Evolutionary conservation across 2,329 filamentous ascomycete species (phyloP).

Genomic region (Colletotrichum destructivum): DNA sequence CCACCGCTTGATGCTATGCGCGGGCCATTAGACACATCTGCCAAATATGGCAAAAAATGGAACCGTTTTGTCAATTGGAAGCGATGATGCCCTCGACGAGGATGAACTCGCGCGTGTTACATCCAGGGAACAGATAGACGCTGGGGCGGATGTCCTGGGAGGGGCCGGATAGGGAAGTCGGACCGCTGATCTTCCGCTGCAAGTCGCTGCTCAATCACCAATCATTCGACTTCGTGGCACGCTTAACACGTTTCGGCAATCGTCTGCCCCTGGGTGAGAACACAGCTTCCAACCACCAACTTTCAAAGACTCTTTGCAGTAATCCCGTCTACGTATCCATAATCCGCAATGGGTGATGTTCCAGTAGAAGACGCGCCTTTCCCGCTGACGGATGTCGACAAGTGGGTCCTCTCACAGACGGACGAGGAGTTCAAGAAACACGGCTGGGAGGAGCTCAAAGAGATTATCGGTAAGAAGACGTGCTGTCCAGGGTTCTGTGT

Average conservation of each 20-base stretch:
- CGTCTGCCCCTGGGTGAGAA: not conserved
- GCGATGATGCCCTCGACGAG: not conserved
- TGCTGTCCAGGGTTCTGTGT: conserved; percentile 9
- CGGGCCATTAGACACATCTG: not conserved
- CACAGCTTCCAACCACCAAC: not conserved
- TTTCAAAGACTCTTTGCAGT: not conserved
- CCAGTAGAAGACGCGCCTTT: conserved; percentile 64
- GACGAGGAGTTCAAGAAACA: conserved; percentile 81
- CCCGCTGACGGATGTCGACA: conserved; percentile 72
- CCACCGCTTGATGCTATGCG: not conserved
- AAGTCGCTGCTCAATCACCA: conserved; percentile 25
- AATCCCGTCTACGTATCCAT: not conserved
- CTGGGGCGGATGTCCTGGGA: not conserved
- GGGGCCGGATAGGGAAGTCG: conserved; percentile 15
- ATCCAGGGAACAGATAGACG: not conserved
- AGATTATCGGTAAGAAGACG: conserved; percentile 70
- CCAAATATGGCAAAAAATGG: not conserved
- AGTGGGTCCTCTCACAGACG: conserved; percentile 71
- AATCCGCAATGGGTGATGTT: conserved; percentile 57
- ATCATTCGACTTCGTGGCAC: conserved; percentile 4
- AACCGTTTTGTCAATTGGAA: not conserved
- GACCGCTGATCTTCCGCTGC: conserved; percentile 41
- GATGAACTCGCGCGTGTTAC: not conserved
- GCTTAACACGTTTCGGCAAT: not conserved
- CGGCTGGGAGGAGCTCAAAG: conserved; percentile 80